Evolutionary conservation across 2,329 filamentous ascomycete genomes (phyloP).

Genomic region (Diaporthe citri): DNA sequence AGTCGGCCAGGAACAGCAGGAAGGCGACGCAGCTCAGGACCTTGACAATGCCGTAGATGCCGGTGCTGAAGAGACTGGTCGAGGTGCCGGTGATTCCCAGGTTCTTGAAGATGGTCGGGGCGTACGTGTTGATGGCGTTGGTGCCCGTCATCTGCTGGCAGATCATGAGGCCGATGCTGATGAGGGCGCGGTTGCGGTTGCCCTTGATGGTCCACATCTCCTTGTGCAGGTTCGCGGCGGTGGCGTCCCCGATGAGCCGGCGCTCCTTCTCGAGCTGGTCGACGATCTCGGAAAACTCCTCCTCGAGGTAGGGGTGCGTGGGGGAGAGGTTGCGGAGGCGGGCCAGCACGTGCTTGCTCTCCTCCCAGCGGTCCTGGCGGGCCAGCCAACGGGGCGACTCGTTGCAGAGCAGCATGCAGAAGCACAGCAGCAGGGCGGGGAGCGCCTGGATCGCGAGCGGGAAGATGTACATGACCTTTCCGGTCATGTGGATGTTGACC

Average conservation of each 20-base stretch:
- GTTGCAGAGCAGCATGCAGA: constrained; percentile 72
- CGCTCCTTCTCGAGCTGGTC: constrained; percentile 73
- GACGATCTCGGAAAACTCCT: constrained; percentile 72
- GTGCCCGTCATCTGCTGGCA: constrained; percentile 40
- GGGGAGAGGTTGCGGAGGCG: constrained; percentile 67
- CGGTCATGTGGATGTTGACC: constrained; percentile 34
- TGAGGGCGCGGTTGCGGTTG: constrained; percentile 74
- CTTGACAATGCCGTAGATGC: constrained; percentile 74
- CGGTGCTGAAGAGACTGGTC: constrained; percentile 70
- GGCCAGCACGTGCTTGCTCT: constrained; percentile 66
- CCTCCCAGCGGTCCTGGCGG: constrained; percentile 74
- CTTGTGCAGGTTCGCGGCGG: constrained; percentile 68
- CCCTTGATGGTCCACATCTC: constrained; percentile 73
- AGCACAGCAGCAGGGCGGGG: constrained; percentile 69
- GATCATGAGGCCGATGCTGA: constrained; percentile 67
- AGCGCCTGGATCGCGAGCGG: constrained; percentile 74
- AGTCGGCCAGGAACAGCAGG: constrained; percentile 71
- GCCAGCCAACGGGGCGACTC: constrained; percentile 76
- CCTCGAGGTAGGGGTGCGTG: constrained; percentile 67
- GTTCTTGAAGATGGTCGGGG: constrained; percentile 50
- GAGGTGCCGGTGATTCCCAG: constrained; percentile 58
- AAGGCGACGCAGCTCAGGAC: constrained; percentile 69
- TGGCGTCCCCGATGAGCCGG: constrained; percentile 65
- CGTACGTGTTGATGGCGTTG: constrained; percentile 52
- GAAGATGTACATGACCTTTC: constrained; percentile 64